These are phyloP conservation scores for Chamaecyparis obtusa DNA, from an alignment of 75 land plant genomes.

Conservation along the genomic window DNA sequence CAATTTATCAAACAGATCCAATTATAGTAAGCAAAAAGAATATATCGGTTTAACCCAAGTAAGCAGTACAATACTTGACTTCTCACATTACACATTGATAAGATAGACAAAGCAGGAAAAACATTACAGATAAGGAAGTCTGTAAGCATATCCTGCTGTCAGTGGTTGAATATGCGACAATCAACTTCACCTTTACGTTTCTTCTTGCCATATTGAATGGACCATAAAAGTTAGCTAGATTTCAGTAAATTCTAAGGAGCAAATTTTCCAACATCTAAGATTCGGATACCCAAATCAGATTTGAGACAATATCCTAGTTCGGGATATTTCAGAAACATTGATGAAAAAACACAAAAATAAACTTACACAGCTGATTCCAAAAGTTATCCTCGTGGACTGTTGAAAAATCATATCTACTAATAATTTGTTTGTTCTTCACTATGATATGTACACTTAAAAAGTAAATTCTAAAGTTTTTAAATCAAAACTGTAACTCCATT, in stretches of 20 bases:
- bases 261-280: neutral
- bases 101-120: neutral
- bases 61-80: neutral
- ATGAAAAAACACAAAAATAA: too few relatives aligned
- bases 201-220: neutral
- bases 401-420: neutral
- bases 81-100: neutral
- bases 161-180: neutral
- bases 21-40: neutral
- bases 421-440: neutral
- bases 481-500: neutral
- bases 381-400: too few relatives aligned
- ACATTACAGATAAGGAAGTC: neutral
- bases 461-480: neutral
- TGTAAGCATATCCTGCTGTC: neutral
- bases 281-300: too few relatives aligned
- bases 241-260: neutral
- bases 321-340: too few relatives aligned
- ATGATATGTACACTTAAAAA: neutral
- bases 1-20: neutral
- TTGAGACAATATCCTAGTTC: too few relatives aligned
- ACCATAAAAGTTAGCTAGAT: neutral
- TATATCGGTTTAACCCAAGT: neutral
- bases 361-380: too few relatives aligned
- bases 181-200: neutral